Percentiles rank a stretch among this genome's conserved stretches.
These are phyloP conservation scores for Xylaria sp. DNA, from an alignment of 2,329 filamentous ascomycete species.

Conservation along the genomic window DNA sequence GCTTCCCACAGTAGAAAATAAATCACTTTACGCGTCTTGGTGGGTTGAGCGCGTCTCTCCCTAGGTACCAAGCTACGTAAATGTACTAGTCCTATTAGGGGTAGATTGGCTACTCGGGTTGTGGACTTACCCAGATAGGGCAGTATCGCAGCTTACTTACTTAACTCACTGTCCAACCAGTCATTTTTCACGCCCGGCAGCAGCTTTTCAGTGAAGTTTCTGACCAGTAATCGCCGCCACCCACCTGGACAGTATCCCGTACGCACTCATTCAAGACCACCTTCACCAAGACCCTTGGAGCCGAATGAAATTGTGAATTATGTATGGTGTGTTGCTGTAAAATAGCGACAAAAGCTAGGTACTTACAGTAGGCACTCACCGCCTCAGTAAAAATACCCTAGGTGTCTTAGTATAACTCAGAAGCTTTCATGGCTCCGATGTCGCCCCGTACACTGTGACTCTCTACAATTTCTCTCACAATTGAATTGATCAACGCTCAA, in stretches of 20 bases:
- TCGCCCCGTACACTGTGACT: conserved; percentile 12
- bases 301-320: background rate
- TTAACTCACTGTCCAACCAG: background rate
- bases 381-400: background rate
- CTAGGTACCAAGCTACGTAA: background rate
- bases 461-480: background rate
- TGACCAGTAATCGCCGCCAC: no score
- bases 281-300: background rate
- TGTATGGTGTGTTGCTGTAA: background rate
- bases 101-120: background rate
- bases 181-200: background rate
- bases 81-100: conserved; percentile 15
- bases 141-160: no score
- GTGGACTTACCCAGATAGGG: background rate
- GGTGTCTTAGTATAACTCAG: background rate
- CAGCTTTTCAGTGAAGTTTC: no score
- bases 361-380: background rate
- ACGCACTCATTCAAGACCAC: background rate
- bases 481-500: background rate
- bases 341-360: background rate
- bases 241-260: background rate
- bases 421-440: conserved; percentile 11
- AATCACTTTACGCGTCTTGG: conserved; percentile 42
- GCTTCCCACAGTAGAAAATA: conserved; percentile 25
- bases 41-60: conserved; percentile 30